phyloP scores from a whole-genome alignment of 441 rosid genomes.

The Euphorbia neoarborescens region DNA sequence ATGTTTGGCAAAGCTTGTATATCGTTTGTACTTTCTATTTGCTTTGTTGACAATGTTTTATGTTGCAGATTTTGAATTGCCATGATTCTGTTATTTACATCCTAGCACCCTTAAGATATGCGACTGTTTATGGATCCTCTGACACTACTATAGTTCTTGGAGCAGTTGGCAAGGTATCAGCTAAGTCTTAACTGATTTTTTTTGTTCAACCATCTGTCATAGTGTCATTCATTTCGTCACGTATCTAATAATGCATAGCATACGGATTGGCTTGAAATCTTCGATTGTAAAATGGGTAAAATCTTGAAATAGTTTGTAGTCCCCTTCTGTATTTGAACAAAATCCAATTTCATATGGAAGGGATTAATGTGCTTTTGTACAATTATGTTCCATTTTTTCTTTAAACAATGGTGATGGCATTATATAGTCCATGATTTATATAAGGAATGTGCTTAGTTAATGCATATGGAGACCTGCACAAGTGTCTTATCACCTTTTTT shows the following conservation, averaged over 20 bases:
- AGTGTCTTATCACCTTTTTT: neutral
- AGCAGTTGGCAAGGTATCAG: slow-evolving; percentile 93
- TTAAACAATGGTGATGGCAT: neutral
- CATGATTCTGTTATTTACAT: slow-evolving; percentile 92
- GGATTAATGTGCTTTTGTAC: neutral
- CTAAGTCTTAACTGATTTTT: neutral
- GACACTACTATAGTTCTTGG: slow-evolving; percentile 94
- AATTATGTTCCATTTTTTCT: neutral
- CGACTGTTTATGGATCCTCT: slow-evolving; percentile 90
- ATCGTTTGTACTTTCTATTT: neutral
- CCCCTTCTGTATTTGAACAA: neutral
- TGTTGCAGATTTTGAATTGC: slow-evolving; percentile 81
- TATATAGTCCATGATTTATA: neutral
- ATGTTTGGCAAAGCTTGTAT: neutral
- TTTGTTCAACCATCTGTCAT: neutral
- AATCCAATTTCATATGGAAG: neutral
- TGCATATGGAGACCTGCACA: neutral
- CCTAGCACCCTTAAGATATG: slow-evolving; percentile 87
- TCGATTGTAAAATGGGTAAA: neutral
- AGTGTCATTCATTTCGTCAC: slow-evolving; percentile 2
- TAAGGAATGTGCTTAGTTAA: neutral
- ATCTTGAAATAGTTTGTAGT: neutral
- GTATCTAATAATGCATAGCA: neutral
- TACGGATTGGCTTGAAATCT: neutral
- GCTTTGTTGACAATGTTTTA: slow-evolving; percentile 8